These are phyloP conservation scores for Puccinia hordei DNA, from an alignment of 1,284 basidiomycete species.

Conservation along the genomic window DNA sequence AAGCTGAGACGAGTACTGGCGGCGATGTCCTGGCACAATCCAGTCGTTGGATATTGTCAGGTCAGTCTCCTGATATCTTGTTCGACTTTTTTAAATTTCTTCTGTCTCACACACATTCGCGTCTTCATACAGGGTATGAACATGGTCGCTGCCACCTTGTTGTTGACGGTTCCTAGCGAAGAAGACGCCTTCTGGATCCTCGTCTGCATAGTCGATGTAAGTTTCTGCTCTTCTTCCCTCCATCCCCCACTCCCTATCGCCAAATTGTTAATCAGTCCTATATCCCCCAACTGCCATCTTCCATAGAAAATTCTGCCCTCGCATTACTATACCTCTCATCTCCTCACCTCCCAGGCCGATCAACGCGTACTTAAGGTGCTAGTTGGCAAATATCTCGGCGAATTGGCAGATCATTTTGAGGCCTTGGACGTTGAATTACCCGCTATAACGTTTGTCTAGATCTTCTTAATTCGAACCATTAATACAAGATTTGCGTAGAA, in stretches of 20 bases:
- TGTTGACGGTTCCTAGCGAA: conserved; percentile 80
- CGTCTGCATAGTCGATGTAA: conserved; percentile 80
- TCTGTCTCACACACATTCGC: background rate
- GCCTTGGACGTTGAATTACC: conserved; percentile 83
- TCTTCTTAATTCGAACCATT: background rate
- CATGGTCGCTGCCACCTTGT: conserved; percentile 78
- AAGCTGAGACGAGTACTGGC: conserved; percentile 85
- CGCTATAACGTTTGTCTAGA: conserved; percentile 70
- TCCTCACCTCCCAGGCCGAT: conserved; percentile 81
- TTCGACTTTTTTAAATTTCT: too few relatives aligned
- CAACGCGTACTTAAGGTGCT: conserved; percentile 87
- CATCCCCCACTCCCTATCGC: background rate
- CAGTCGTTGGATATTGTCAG: conserved; percentile 60
- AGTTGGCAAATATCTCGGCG: conserved; percentile 75
- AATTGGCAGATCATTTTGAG: conserved; percentile 73
- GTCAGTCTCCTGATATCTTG: conserved; percentile 24
- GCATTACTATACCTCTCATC: conserved; percentile 60
- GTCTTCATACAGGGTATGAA: conserved; percentile 40
- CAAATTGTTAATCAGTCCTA: conserved; percentile 1
- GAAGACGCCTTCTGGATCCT: conserved; percentile 98
- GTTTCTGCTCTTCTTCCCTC: conserved; percentile 59
- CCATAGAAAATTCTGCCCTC: conserved; percentile 60
- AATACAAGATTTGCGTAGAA: background rate
- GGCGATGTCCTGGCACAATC: conserved; percentile 78
- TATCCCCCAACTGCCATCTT: background rate